Base-by-base conservation (phyloP, 805 yeast genomes). In the Yarrowia divulgata region DNA sequence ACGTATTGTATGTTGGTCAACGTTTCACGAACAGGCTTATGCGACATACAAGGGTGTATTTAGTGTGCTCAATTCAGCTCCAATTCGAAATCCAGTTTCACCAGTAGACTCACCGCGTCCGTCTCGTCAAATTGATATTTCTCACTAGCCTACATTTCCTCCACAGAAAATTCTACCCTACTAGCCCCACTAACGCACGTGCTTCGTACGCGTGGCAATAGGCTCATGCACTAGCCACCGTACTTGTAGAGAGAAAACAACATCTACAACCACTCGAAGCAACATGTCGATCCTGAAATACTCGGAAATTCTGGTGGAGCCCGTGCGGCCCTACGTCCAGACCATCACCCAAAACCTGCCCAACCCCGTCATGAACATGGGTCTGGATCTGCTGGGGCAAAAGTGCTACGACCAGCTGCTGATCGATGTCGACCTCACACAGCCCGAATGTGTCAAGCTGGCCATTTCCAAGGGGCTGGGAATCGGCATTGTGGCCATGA, bases 391-490 rank as follows among this genome's bases (percentile, higher is more conserved):
- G 64, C 68, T 75, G 45, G 77, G 74, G 19, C 70, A 72, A 48
- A 55, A 63, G 34, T 75, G 77, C 71, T 75, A 74, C 70, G 67
- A 68, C 48, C 45, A 66, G 54, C 70, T 75, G 64, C 43, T 75
- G 40, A 69, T 71, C 23, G 71, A 74, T 45, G 76, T 71, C 39
- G 74, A 72, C 52, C 71, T 75, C 64, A 73, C 74, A 19, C 29
- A 68, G 19, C 73, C 75, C 12, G 72, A 72, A 9, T 75, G 80
- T 40, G 63, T 79, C 18, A 74, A 75, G 46, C 70, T 70, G 12
- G 78, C 79, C 18, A 57, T 80, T 29, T 72, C 80, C 12, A 78
- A 78, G 67, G 73, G 78, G 0, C 66, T 81, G 32, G 78, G 81
- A 34, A 67, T 79, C 43, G 82, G 79, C 7, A 79, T 82, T 40